Evolutionary conservation across 768 basidiomycete species (phyloP).

Genomic region (Trametes punicea): DNA sequence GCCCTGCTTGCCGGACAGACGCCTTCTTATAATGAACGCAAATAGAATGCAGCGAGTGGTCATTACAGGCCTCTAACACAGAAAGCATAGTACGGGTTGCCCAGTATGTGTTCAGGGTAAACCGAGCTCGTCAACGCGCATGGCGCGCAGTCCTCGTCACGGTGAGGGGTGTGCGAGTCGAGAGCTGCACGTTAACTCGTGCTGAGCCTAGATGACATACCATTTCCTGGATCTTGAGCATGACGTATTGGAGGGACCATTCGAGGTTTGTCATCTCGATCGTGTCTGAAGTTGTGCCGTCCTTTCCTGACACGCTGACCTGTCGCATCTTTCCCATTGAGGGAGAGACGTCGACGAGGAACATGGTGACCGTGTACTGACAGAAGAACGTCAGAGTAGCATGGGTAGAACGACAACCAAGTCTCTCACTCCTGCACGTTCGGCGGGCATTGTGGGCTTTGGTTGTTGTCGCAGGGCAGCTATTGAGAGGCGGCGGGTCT

Average conservation of each 20-base stretch:
- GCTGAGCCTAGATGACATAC: slow-evolving; percentile 34
- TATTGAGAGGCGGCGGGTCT: background rate
- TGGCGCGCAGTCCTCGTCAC: too few species aligned
- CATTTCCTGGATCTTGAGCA: slow-evolving; percentile 91
- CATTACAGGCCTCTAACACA: too few species aligned
- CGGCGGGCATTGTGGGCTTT: slow-evolving; percentile 57
- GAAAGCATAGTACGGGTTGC: too few species aligned
- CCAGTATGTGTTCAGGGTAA: too few species aligned
- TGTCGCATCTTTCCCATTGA: slow-evolving; percentile 72
- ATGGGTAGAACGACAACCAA: background rate
- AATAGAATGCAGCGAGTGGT: too few species aligned
- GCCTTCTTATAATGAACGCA: too few species aligned
- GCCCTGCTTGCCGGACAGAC: too few species aligned
- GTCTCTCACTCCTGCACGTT: slow-evolving; percentile 79
- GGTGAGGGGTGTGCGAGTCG: background rate
- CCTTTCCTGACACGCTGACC: slow-evolving; percentile 52
- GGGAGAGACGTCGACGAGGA: slow-evolving; percentile 82
- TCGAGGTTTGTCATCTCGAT: slow-evolving; percentile 74
- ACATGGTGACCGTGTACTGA: slow-evolving; percentile 85
- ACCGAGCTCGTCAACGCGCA: too few species aligned
- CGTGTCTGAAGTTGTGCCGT: slow-evolving; percentile 44
- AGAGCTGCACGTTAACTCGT: background rate
- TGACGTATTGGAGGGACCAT: slow-evolving; percentile 82
- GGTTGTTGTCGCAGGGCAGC: slow-evolving; percentile 10
- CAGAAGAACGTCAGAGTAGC: slow-evolving; percentile 3